Base-by-base conservation (phyloP, 2,329 filamentous ascomycete genomes). In the Tetracladium maxilliforme region DNA sequence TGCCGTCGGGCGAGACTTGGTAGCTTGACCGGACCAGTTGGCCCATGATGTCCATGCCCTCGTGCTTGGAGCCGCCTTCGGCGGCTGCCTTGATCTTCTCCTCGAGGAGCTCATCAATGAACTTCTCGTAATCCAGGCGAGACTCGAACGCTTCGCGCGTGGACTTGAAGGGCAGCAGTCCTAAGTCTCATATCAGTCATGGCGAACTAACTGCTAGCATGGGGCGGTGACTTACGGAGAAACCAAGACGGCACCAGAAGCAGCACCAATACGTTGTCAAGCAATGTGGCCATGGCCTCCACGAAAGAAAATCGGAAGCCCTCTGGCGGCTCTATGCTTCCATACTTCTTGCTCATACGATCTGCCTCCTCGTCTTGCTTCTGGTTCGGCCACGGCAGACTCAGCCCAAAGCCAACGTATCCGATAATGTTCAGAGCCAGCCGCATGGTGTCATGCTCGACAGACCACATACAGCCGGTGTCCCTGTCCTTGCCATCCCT, bases 401-500 rank as follows among this genome's bases (percentile, higher is more conserved):
- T 52, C 27, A 73, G 48, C 5, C 76, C 78, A 41, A 86, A 86
- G 1, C 79, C 80, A 27, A 81, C 75, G 32, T 70, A 70, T 33
- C 71, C 68, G 36, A 72, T 71, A 22, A 71, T 58, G 37, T 69
- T 60, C 22, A 72, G 42, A 27, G 60, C 62, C 32, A 70, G 44
- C 25, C 60, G 55, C 70, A 81, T 82, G 1, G 73, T 71, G 36
- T 82, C 76, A 14, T 58, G 51, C 20, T 74, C 67, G 3, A 64
- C 51, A 6, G 70, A 62, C 19, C 50, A 47, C 14, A 83, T 55
- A n/a, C n/a, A n/a, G n/a, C n/a, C n/a, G 1, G 67, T 68, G 20
- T 43, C 47, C 30, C 55, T 55, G 6, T 40, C 51, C 27, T 43
- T 33, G 4, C 48, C 49, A 17, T 54, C 45, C 5, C 46, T 38